A percentile compares a stretch with the other conserved stretches of the same genome.
phyloP scores from a whole-genome alignment of 805 yeast genomes.

The Sugiyamaella americana region DNA sequence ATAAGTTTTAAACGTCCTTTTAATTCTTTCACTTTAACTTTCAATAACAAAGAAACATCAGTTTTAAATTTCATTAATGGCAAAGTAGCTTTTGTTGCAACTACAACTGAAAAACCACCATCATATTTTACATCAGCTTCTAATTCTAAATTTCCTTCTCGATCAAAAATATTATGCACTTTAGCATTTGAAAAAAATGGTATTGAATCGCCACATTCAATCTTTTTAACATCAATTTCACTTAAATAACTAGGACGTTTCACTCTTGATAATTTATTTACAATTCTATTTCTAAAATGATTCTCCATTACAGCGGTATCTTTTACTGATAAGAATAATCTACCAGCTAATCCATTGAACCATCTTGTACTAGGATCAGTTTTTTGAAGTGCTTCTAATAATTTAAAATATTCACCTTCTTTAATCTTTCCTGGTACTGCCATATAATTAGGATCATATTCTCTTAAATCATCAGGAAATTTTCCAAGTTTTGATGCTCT shows the following conservation, averaged over 20 bases:
- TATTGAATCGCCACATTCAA: conserved; percentile 72
- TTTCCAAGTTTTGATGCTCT: conserved; percentile 53
- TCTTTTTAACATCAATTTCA: conserved; percentile 65
- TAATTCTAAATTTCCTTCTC: conserved; percentile 64
- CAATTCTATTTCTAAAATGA: conserved; percentile 52
- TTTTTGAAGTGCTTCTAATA: conserved; percentile 64
- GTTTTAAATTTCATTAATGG: conserved; percentile 58
- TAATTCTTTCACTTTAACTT: conserved; percentile 59
- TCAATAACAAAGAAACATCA: conserved; percentile 68
- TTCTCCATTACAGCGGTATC: conserved; percentile 61
- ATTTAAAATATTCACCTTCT: conserved; percentile 62
- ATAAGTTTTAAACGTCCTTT: conserved; percentile 67
- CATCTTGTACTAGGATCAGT: conserved; percentile 70
- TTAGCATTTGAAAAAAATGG: conserved; percentile 75
- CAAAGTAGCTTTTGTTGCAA: conserved; percentile 73
- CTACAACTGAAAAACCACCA: conserved; percentile 70
- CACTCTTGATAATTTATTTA: conserved; percentile 68
- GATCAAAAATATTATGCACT: conserved; percentile 40
- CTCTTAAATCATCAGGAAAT: conserved; percentile 1
- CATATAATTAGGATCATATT: conserved; percentile 51
- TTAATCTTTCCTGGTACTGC: conserved; percentile 71
- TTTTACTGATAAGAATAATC: conserved; percentile 72
- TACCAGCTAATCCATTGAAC: conserved; percentile 83
- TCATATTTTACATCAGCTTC: conserved; percentile 58
- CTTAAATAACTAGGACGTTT: conserved; percentile 85